Percentiles rank a stretch among this genome's conserved stretches.
Evolutionary conservation across 2,329 filamentous ascomycete genomes (phyloP).

Genomic region (Fonsecaea nubica): DNA sequence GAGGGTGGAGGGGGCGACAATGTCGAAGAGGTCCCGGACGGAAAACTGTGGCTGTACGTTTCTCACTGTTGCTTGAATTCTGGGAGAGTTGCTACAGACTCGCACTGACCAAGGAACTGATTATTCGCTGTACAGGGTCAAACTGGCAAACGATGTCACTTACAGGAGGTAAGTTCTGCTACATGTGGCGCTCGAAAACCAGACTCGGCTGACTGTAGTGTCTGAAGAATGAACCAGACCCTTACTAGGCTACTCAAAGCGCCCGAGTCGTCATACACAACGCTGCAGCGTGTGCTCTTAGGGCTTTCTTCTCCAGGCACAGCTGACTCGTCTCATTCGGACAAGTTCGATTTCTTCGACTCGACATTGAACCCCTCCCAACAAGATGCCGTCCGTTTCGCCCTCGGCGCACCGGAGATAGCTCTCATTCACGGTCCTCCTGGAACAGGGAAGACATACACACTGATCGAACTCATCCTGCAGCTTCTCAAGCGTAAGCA

Average conservation of each 20-base stretch:
- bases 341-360: slow-evolving; percentile 61
- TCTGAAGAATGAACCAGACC: slow-evolving; percentile 65
- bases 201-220: not conserved
- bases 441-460: slow-evolving; percentile 96
- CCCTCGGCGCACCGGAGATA: slow-evolving; percentile 79
- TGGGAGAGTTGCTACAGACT: not conserved
- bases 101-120: slow-evolving; percentile 46
- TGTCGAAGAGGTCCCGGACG: slow-evolving; percentile 59
- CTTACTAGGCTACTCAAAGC: slow-evolving; percentile 66
- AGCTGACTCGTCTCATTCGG: slow-evolving; percentile 54
- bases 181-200: slow-evolving; percentile 27
- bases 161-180: slow-evolving; percentile 61
- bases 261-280: slow-evolving; percentile 60
- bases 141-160: slow-evolving; percentile 70
- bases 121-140: slow-evolving; percentile 56
- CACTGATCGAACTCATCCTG: slow-evolving; percentile 91
- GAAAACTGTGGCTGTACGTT: slow-evolving; percentile 69
- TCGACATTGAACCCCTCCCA: slow-evolving; percentile 66
- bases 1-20: slow-evolving; percentile 49
- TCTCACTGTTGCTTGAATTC: not conserved
- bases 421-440: slow-evolving; percentile 94
- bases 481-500: slow-evolving; percentile 77
- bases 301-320: slow-evolving; percentile 63
- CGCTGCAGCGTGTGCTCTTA: slow-evolving; percentile 67
- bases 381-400: slow-evolving; percentile 74